Evolutionary conservation across 148 eudicot genomes (phyloP).

Genomic region (Tetragonia tetragonoides): DNA sequence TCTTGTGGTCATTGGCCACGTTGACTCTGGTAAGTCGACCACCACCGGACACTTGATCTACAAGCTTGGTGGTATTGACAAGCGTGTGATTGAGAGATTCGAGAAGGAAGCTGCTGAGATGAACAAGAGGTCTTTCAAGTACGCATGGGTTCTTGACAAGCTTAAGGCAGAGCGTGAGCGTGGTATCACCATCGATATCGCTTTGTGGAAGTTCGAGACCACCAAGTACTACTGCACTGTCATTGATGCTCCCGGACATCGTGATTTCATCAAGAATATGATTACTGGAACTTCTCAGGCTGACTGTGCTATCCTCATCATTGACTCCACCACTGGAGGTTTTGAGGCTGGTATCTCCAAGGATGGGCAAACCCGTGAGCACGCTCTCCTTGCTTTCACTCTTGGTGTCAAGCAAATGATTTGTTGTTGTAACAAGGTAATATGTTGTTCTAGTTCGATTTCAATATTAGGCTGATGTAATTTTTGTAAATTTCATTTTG

Average conservation of each 20-base stretch:
- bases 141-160: conserved; percentile 63
- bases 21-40: conserved; percentile 59
- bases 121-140: conserved; percentile 69
- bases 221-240: conserved; percentile 59
- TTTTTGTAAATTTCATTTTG: conserved; percentile 13
- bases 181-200: conserved; percentile 59
- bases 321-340: conserved; percentile 61
- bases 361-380: conserved; percentile 68
- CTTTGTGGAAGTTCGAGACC: conserved; percentile 59
- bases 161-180: conserved; percentile 61
- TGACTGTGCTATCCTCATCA: conserved; percentile 56
- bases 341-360: conserved; percentile 61
- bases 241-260: conserved; percentile 59
- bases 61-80: conserved; percentile 69
- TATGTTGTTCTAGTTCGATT: neutral
- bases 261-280: conserved; percentile 61
- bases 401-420: conserved; percentile 61
- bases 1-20: conserved; percentile 59
- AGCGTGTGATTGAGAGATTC: conserved; percentile 60
- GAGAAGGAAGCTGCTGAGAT: conserved; percentile 71
- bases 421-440: conserved; percentile 55
- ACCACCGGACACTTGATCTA: conserved; percentile 59
- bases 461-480: conserved; percentile 45
- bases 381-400: conserved; percentile 57
- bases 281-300: conserved; percentile 65